phyloP scores from a whole-genome alignment of 1,284 basidiomycete genomes.

The Microbotryomycetes sp. region DNA sequence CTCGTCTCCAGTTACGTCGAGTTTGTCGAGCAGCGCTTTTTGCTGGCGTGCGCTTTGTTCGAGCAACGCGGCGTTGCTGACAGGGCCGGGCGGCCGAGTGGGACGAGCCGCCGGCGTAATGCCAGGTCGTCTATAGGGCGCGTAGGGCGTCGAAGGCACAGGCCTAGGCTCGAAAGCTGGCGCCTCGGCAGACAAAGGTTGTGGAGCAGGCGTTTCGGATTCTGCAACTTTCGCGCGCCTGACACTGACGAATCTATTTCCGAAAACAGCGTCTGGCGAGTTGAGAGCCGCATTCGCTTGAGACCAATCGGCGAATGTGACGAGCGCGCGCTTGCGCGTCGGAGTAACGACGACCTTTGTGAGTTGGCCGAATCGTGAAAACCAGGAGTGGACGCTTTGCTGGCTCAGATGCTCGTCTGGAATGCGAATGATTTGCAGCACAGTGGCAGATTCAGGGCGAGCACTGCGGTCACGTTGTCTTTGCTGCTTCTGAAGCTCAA shows the following conservation, averaged over 20 bases:
- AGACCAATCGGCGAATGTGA: conserved; percentile 76
- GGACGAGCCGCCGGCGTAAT: background rate
- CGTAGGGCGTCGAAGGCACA: no score
- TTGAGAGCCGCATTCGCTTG: conserved; percentile 86
- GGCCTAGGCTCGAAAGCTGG: no score
- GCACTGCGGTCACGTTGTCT: conserved; percentile 8
- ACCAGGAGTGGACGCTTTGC: conserved; percentile 76
- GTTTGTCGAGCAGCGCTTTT: background rate
- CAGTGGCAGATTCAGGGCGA: conserved; percentile 52
- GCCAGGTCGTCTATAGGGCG: no score
- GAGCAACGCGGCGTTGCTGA: background rate
- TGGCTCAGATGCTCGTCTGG: conserved; percentile 73
- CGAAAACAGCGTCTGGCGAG: conserved; percentile 85
- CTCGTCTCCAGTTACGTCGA: background rate
- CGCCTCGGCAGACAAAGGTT: no score
- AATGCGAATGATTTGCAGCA: conserved; percentile 89
- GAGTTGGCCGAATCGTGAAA: conserved; percentile 84
- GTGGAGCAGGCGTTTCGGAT: background rate
- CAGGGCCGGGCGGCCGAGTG: background rate
- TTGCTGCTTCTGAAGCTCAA: background rate
- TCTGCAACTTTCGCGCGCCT: background rate
- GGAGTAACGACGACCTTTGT: conserved; percentile 84
- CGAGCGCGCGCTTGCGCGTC: conserved; percentile 65
- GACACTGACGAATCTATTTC: conserved; percentile 87
- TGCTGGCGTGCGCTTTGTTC: conserved; percentile 5